Evolutionary conservation across 2,329 filamentous ascomycete species (phyloP).

Genomic region (Colletotrichum lini): DNA sequence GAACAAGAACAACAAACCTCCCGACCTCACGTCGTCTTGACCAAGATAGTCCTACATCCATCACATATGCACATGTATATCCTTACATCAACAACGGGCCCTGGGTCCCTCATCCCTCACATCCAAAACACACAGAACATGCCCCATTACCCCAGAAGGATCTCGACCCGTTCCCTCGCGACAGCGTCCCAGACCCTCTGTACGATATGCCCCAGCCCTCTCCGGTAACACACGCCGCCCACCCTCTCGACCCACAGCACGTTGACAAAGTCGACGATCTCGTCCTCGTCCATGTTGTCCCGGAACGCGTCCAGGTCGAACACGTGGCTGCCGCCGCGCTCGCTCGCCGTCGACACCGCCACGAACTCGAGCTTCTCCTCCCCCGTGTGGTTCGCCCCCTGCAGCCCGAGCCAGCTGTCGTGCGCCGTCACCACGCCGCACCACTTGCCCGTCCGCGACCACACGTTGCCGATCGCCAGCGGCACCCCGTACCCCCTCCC

Average conservation of each 20-base stretch:
- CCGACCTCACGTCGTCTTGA: not conserved
- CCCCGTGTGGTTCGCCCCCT: constrained; percentile 62
- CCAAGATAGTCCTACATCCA: not conserved
- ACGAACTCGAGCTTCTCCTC: constrained; percentile 59
- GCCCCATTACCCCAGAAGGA: constrained; percentile 57
- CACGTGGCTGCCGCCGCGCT: constrained; percentile 50
- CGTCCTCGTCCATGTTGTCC: constrained; percentile 58
- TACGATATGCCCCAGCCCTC: constrained; percentile 60
- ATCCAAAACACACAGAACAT: not conserved
- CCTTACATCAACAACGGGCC: not conserved
- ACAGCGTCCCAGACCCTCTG: constrained; percentile 58
- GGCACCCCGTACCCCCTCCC: constrained; percentile 45
- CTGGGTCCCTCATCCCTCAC: not conserved
- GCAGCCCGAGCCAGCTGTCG: constrained; percentile 61
- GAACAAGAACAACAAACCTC: too few relatives aligned
- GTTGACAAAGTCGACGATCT: constrained; percentile 61
- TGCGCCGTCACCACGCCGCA: constrained; percentile 61
- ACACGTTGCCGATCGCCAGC: constrained; percentile 61
- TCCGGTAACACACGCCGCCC: constrained; percentile 57
- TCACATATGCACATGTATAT: not conserved
- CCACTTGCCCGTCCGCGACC: constrained; percentile 54
- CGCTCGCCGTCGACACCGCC: constrained; percentile 57
- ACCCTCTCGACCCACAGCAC: constrained; percentile 63
- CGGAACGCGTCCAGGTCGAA: constrained; percentile 55
- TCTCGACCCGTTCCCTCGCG: constrained; percentile 56